Evolutionary conservation across 148 eudicot species (phyloP), one percentile per base, ranked within the genome.

Genomic region (Heliosperma pusillum): DNA sequence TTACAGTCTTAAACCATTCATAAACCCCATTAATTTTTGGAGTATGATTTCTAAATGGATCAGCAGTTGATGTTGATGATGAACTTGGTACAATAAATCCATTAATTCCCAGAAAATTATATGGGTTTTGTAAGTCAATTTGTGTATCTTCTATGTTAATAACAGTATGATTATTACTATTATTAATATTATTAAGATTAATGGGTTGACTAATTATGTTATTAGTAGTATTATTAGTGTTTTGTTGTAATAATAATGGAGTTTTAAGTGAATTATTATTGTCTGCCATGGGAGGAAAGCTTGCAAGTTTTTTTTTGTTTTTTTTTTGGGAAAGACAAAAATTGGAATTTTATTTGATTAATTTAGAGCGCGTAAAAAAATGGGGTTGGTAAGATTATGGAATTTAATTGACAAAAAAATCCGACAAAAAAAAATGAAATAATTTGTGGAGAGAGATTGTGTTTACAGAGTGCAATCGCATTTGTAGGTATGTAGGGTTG

Each of bases 31-130:
- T 85, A 29, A 94, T 85, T 30, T 20, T 75, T 12, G 71, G 70
- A 26, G 97, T 94, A 47, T 90, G 90, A 83, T 94, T 94, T 74
- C 92, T 73, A 57, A 92, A 94, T 66, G 98, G 98, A 61, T 94
- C 97, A 7, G 91, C 70, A 0, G 92, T 82, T 3, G 86, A 74
- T 9, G 93, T 9, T 47, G 73, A 24, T 42, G 55, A 40, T 44
- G 71, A 40, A 40, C 53, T 42, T 21, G 53, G 53, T 20, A 42
- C 17, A n/a, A 13, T 2, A 44, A 67, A 21, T 2, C 6, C 27
- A 44, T 42, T 1, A n/a, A 67, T 21, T 1, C 53, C 71, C 53
- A 67, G 17, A 25, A 67, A 67, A 40, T 40, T 13, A 21, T 40
- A 67, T 10, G 55, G 71, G 29, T 67, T 61, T 61, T 61, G 22